These are phyloP conservation scores for Cytospora paraplurivora DNA, from an alignment of 2,329 filamentous ascomycete species.

Conservation along the genomic window DNA sequence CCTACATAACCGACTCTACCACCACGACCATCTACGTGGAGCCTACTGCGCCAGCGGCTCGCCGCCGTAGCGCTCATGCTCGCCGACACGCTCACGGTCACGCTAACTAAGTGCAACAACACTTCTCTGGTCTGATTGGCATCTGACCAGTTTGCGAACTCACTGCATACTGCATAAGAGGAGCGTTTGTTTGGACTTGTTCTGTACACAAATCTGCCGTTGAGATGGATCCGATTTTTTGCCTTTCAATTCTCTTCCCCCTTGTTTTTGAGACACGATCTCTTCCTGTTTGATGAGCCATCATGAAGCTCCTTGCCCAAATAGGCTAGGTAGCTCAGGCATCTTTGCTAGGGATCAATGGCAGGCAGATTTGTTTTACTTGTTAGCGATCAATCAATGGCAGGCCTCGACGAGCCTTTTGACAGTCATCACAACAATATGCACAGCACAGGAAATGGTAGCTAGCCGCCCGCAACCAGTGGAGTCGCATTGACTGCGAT, in stretches of 20 bases:
- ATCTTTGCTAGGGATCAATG: conserved; percentile 25
- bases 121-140: conserved; percentile 6
- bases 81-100: conserved; percentile 33
- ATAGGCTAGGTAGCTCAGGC: conserved; percentile 26
- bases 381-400: conserved; percentile 21
- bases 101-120: conserved; percentile 26
- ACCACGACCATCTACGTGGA: conserved; percentile 46
- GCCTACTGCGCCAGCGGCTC: conserved; percentile 33
- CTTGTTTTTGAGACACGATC: conserved; percentile 8
- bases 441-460: conserved; percentile 18
- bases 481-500: conserved; percentile 27
- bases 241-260: conserved; percentile 12
- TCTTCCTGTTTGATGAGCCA: conserved; percentile 25
- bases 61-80: conserved; percentile 40
- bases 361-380: conserved; percentile 26
- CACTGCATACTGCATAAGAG: conserved; percentile 26
- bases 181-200: conserved; percentile 24
- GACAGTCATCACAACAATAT: conserved; percentile 16
- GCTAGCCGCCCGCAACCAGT: conserved; percentile 7
- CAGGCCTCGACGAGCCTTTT: conserved; percentile 15
- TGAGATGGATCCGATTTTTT: conserved; percentile 25
- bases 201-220: conserved; percentile 29
- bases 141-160: conserved; percentile 19
- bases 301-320: conserved; percentile 25
- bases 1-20: conserved; percentile 53